Conservation (phyloP, 1,284 basidiomycete species). For the Quambalaria eucalypti region DNA sequence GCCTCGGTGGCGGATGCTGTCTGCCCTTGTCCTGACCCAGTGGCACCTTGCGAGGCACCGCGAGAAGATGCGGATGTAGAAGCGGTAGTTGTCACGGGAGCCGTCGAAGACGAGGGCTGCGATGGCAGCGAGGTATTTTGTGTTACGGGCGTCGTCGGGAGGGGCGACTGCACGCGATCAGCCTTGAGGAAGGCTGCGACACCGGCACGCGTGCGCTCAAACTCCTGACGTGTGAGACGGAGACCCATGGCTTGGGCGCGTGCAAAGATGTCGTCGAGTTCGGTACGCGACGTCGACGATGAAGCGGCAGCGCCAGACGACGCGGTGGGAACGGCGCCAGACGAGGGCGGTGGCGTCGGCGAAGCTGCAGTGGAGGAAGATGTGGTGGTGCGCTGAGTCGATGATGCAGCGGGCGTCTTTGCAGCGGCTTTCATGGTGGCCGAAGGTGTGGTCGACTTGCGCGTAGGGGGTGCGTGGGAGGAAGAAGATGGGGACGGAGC, state of each 20-base stretch:
- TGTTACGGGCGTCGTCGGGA: no score
- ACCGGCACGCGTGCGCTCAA: conserved; percentile 38
- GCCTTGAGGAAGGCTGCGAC: conserved; percentile 43
- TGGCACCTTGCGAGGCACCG: no score
- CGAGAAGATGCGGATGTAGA: no score
- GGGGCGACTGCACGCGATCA: conserved; percentile 26
- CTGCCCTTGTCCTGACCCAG: no score
- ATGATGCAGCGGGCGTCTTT: no score
- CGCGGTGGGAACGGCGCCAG: neutral
- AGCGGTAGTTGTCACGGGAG: neutral
- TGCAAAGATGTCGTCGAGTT: conserved; percentile 40
- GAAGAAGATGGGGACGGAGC: no score
- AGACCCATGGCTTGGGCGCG: conserved; percentile 42
- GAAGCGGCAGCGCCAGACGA: neutral
- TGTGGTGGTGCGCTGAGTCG: neutral
- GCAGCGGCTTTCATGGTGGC: no score
- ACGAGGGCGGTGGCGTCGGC: no score
- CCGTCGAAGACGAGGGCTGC: neutral
- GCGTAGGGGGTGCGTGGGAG: no score
- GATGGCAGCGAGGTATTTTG: no score
- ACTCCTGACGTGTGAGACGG: conserved; percentile 37
- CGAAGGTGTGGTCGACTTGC: no score
- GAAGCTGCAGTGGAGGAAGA: neutral
- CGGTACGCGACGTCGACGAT: neutral
- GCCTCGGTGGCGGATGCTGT: no score